These are phyloP conservation scores for Boletus speciosus DNA, from an alignment of 768 basidiomycete genomes.

Conservation along the genomic window DNA sequence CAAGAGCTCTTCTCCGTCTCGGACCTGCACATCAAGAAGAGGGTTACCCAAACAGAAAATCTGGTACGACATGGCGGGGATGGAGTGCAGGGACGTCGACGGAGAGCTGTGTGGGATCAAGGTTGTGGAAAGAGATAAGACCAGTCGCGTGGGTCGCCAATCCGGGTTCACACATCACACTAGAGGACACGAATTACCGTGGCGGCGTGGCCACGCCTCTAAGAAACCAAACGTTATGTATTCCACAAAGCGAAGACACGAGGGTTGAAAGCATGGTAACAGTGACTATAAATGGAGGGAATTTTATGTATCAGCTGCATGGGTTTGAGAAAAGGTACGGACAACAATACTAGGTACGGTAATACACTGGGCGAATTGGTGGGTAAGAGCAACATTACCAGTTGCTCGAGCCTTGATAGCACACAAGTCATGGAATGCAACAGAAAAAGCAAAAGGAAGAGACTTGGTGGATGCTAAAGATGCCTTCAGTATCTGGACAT, in stretches of 20 bases:
- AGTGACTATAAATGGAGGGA: background rate
- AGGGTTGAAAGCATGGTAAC: background rate
- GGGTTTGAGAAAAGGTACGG: slow-evolving; percentile 19
- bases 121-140: slow-evolving; percentile 5
- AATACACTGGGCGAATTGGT: slow-evolving; percentile 26
- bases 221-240: background rate
- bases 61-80: slow-evolving; percentile 48
- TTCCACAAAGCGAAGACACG: background rate
- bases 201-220: background rate
- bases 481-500: slow-evolving; percentile 44
- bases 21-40: slow-evolving; percentile 93
- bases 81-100: slow-evolving; percentile 10
- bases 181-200: background rate
- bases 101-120: slow-evolving; percentile 6
- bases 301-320: slow-evolving; percentile 5
- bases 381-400: slow-evolving; percentile 18
- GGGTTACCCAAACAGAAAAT: slow-evolving; percentile 95
- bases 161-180: background rate
- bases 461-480: slow-evolving; percentile 49
- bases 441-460: slow-evolving; percentile 44
- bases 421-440: slow-evolving; percentile 54
- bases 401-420: slow-evolving; percentile 49
- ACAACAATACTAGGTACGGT: slow-evolving; percentile 16
- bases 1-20: slow-evolving; percentile 76
- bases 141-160: background rate